A percentile compares a stretch with the other conserved stretches of the same genome.
Conservation (phyloP, 257 asterid species). For the Mitragyna speciosa region DNA sequence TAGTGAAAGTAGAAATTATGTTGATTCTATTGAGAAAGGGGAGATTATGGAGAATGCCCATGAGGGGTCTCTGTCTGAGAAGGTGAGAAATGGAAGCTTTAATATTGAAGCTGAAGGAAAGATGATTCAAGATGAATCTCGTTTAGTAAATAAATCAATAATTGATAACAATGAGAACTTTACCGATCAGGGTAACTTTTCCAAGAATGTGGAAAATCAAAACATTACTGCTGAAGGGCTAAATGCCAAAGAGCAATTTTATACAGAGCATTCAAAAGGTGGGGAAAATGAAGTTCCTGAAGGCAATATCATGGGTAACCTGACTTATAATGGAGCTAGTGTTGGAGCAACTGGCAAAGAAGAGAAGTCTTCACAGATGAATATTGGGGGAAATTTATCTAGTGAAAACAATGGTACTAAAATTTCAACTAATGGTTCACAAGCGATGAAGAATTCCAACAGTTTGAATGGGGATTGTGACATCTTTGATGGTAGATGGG, state of each 20-base stretch:
- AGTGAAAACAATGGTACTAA: not conserved
- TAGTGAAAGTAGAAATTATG: slow-evolving; percentile 24
- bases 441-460: not conserved
- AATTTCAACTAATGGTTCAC: slow-evolving; percentile 5
- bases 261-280: slow-evolving; percentile 11
- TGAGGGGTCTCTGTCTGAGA: slow-evolving; percentile 34
- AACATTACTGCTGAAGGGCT: slow-evolving; percentile 23
- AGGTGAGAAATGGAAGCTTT: slow-evolving; percentile 28
- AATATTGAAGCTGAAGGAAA: slow-evolving; percentile 27
- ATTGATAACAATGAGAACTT: slow-evolving; percentile 22
- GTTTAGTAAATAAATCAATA: slow-evolving; percentile 22
- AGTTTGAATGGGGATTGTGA: slow-evolving; percentile 62
- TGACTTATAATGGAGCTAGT: slow-evolving; percentile 10
- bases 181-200: slow-evolving; percentile 26
- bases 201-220: slow-evolving; percentile 25
- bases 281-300: slow-evolving; percentile 13
- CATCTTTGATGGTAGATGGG: slow-evolving; percentile 85
- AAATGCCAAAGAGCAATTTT: slow-evolving; percentile 5
- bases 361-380: slow-evolving; percentile 16
- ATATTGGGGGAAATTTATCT: slow-evolving; percentile 7
- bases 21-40: slow-evolving; percentile 29
- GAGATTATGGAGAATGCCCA: slow-evolving; percentile 28
- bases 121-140: slow-evolving; percentile 20
- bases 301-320: slow-evolving; percentile 21
- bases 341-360: slow-evolving; percentile 19